phyloP scores from a whole-genome alignment of 495 filamentous ascomycete species.

The Gamarada debralockiae region DNA sequence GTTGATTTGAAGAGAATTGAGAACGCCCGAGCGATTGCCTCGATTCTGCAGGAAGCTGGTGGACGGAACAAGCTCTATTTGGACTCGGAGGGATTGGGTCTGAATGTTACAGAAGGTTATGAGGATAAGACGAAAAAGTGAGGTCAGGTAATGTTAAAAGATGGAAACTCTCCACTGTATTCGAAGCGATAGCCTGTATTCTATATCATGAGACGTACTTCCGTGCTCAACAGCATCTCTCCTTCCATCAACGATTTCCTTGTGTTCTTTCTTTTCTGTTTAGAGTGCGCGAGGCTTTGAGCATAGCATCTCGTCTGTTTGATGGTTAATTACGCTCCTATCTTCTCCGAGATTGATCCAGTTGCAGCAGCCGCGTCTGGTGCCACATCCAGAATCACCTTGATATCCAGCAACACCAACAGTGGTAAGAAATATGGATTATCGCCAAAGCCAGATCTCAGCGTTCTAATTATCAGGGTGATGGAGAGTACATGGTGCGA shows the following conservation, averaged over 20 bases:
- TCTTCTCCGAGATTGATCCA: too few relatives aligned
- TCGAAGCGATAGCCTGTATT: conserved; percentile 23
- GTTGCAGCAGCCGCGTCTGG: too few relatives aligned
- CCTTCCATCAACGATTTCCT: neutral
- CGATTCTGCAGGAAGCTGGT: conserved; percentile 75
- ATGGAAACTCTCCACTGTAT: conserved; percentile 29
- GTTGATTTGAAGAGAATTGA: conserved; percentile 96
- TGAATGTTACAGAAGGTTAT: conserved; percentile 62
- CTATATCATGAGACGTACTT: conserved; percentile 9
- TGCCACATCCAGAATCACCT: too few relatives aligned
- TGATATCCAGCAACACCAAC: too few relatives aligned
- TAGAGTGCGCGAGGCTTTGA: too few relatives aligned
- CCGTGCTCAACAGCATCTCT: neutral
- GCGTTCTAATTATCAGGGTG: too few relatives aligned
- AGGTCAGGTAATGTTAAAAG: conserved; percentile 17
- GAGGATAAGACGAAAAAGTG: conserved; percentile 29
- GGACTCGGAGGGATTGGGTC: conserved; percentile 80
- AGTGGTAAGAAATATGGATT: too few relatives aligned
- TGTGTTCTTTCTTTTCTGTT: neutral
- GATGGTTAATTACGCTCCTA: too few relatives aligned
- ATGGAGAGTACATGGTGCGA: too few relatives aligned
- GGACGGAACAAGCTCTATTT: conserved; percentile 93
- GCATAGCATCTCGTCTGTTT: too few relatives aligned
- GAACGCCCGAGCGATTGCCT: conserved; percentile 85
- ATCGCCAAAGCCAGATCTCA: too few relatives aligned